Percentiles rank a stretch among this genome's conserved stretches.
phyloP scores from a whole-genome alignment of 768 basidiomycete genomes.

The Scleroderma bovista region DNA sequence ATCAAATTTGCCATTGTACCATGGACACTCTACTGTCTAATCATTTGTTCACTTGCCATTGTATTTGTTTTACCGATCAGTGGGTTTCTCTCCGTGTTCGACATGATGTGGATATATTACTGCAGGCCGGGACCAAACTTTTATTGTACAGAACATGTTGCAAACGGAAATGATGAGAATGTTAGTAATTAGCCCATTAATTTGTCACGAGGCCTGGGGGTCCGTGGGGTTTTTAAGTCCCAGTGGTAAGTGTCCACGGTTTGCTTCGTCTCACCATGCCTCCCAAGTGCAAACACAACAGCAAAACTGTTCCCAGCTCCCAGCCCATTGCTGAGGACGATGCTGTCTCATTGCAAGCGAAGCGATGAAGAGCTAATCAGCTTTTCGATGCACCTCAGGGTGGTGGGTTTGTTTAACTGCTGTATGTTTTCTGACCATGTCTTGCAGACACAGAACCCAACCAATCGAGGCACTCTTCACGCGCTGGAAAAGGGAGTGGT shows the following conservation, averaged over 20 bases:
- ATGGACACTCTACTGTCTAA: too few relatives aligned
- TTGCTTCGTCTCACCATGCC: neutral
- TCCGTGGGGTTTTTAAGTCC: too few relatives aligned
- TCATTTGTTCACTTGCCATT: too few relatives aligned
- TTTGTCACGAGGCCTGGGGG: too few relatives aligned
- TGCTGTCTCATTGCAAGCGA: neutral
- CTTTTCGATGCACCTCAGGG: neutral
- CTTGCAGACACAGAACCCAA: neutral
- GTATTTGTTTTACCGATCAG: too few relatives aligned
- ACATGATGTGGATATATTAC: too few relatives aligned
- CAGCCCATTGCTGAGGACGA: neutral
- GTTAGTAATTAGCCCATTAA: too few relatives aligned
- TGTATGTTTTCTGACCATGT: neutral
- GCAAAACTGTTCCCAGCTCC: neutral
- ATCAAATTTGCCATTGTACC: too few relatives aligned
- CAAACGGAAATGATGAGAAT: too few relatives aligned
- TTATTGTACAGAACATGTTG: too few relatives aligned
- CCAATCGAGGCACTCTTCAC: neutral
- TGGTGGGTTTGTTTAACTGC: neutral
- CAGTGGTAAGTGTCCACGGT: neutral
- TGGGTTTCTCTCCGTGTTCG: too few relatives aligned
- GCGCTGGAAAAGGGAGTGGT: neutral
- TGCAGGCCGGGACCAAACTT: too few relatives aligned
- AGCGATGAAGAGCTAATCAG: neutral
- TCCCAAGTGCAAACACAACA: neutral